phyloP scores from a whole-genome alignment of 306 rosid genomes.

The Trichosanthes cucumerina region DNA sequence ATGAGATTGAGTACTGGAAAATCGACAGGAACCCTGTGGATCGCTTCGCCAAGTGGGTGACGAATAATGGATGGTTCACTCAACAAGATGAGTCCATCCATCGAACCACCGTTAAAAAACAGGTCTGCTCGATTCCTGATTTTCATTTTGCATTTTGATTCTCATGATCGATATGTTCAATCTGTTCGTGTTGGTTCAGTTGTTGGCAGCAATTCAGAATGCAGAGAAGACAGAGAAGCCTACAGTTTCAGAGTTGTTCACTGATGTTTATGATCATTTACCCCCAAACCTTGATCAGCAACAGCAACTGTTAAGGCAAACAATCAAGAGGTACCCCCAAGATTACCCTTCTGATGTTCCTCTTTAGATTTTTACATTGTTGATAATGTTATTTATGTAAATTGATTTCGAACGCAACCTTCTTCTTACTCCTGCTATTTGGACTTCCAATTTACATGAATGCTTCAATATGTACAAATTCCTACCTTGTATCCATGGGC shows the following conservation, averaged over 20 bases:
- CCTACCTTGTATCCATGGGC: too few relatives aligned
- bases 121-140: too few relatives aligned
- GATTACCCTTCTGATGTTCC: conserved; percentile 63
- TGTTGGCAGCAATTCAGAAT: conserved; percentile 39
- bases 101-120: conserved; percentile 39
- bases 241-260: conserved; percentile 41
- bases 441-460: background rate
- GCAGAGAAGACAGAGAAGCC: conserved; percentile 65
- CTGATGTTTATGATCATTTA: conserved; percentile 42
- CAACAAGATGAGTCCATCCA: conserved; percentile 37
- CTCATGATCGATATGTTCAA: too few relatives aligned
- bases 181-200: conserved; percentile 22
- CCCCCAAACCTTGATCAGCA: conserved; percentile 59
- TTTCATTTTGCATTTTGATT: too few relatives aligned
- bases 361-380: conserved; percentile 28
- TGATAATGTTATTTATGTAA: background rate
- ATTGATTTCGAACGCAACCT: background rate
- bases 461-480: too few relatives aligned
- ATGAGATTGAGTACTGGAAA: conserved; percentile 64
- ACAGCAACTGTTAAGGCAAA: conserved; percentile 34
- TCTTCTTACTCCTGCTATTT: background rate
- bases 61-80: conserved; percentile 49
- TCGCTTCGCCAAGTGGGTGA: conserved; percentile 52
- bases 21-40: conserved; percentile 41
- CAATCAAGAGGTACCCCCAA: conserved; percentile 27